phyloP scores from a whole-genome alignment of 1,284 basidiomycete genomes.

The Gymnopus androsaceus region DNA sequence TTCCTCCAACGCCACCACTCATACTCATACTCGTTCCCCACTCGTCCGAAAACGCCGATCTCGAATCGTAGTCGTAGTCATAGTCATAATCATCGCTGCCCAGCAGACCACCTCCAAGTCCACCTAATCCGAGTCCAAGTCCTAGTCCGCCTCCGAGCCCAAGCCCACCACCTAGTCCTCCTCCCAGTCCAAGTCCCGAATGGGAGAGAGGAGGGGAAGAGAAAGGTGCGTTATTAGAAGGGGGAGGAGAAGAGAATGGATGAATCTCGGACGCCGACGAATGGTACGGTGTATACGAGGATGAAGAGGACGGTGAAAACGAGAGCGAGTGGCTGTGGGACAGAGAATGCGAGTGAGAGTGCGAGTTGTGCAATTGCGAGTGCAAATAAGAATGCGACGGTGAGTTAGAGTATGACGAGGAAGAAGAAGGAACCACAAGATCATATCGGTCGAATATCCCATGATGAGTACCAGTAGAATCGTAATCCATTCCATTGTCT shows the following conservation, averaged over 20 bases:
- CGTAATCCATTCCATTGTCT: neutral
- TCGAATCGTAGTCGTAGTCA: constrained; percentile 44
- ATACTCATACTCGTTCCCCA: constrained; percentile 34
- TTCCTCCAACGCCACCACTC: neutral
- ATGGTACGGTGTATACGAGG: neutral
- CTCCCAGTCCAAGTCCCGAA: too few species aligned
- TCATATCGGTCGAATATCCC: constrained; percentile 82
- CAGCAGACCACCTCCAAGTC: too few species aligned
- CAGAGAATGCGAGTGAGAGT: neutral
- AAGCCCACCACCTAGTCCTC: too few species aligned
- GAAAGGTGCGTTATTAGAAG: constrained; percentile 33
- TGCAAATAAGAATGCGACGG: too few species aligned
- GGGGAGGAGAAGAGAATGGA: constrained; percentile 50
- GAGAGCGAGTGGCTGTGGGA: neutral
- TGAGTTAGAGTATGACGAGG: neutral
- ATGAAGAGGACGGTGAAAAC: neutral
- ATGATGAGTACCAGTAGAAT: too few species aligned
- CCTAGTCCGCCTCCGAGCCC: constrained; percentile 55
- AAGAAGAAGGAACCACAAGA: constrained; percentile 58
- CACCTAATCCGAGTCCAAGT: too few species aligned
- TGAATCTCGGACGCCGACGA: too few species aligned
- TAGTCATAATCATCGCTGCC: too few species aligned
- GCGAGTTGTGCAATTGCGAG: neutral
- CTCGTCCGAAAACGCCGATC: constrained; percentile 71
- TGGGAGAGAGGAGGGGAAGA: too few species aligned